A percentile compares a stretch with the other conserved stretches of the same genome.
Evolutionary conservation across 768 basidiomycete species (phyloP).

Genomic region (Tephrocybe sp.): DNA sequence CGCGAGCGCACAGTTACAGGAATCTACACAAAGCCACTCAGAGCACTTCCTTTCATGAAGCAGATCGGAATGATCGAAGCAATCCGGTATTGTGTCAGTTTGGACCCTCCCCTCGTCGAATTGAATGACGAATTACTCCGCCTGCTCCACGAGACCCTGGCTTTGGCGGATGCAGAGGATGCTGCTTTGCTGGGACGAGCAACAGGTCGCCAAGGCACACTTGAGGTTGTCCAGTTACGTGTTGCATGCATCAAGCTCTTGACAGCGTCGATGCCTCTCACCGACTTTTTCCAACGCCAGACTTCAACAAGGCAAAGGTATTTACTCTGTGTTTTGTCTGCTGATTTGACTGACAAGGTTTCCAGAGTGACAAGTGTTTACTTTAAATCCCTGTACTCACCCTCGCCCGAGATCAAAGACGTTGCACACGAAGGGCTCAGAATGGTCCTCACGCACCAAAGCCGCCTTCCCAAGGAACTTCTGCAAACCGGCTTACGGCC

Average conservation of each 20-base stretch:
- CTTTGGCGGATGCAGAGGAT: conserved; percentile 95
- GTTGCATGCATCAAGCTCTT: conserved; percentile 92
- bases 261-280: conserved; percentile 91
- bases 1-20: conserved; percentile 85
- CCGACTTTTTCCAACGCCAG: conserved; percentile 90
- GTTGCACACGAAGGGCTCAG: conserved; percentile 93
- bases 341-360: conserved; percentile 1
- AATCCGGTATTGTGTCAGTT: conserved; percentile 87
- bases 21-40: conserved; percentile 94
- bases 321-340: conserved; percentile 12
- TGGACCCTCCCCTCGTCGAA: conserved; percentile 88
- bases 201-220: conserved; percentile 71
- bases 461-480: conserved; percentile 90
- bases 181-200: conserved; percentile 72
- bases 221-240: conserved; percentile 86
- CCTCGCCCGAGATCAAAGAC: conserved; percentile 87
- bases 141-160: conserved; percentile 90
- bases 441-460: conserved; percentile 86
- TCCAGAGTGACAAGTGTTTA: conserved; percentile 89
- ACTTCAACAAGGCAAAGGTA: conserved; percentile 84
- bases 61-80: conserved; percentile 99
- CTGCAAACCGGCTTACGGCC: conserved; percentile 94
- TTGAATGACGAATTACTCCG: conserved; percentile 91
- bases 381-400: conserved; percentile 97
- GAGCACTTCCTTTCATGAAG: conserved; percentile 90